Conservation (phyloP, 169 alveolate species). For the Eimeria necatrix region DNA sequence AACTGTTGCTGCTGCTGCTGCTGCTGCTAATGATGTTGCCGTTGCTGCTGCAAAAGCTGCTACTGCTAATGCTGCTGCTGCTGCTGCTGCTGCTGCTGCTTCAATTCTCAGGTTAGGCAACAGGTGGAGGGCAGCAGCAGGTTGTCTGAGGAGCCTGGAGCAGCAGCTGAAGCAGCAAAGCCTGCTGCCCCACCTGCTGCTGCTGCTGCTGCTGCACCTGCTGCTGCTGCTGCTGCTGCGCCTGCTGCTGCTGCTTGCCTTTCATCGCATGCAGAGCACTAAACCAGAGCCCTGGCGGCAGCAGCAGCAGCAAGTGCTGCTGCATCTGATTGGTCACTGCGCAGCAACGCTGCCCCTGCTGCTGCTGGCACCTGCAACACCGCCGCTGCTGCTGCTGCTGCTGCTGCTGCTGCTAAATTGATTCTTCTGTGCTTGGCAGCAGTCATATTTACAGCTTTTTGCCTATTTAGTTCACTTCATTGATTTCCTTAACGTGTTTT, state of each 20-base stretch:
- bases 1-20: not conserved
- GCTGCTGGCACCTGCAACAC: no score
- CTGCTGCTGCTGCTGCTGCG: not conserved
- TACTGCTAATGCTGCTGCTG: not conserved
- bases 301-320: not conserved
- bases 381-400: no score
- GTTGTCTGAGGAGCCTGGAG: not conserved
- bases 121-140: not conserved
- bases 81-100: not conserved
- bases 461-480: not conserved
- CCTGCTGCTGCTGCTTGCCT: not conserved
- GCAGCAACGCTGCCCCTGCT: no score
- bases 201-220: conserved; percentile 11
- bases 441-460: no score
- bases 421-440: no score
- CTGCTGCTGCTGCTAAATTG: no score
- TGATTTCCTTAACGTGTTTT: not conserved
- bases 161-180: not conserved
- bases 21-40: not conserved
- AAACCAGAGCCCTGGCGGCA: not conserved
- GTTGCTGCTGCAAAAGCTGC: not conserved
- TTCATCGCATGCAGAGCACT: not conserved
- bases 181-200: not conserved
- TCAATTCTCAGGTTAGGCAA: not conserved
- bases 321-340: not conserved